Base-by-base conservation (phyloP, 2,329 filamentous ascomycete species). In the Massarina eburnea region DNA sequence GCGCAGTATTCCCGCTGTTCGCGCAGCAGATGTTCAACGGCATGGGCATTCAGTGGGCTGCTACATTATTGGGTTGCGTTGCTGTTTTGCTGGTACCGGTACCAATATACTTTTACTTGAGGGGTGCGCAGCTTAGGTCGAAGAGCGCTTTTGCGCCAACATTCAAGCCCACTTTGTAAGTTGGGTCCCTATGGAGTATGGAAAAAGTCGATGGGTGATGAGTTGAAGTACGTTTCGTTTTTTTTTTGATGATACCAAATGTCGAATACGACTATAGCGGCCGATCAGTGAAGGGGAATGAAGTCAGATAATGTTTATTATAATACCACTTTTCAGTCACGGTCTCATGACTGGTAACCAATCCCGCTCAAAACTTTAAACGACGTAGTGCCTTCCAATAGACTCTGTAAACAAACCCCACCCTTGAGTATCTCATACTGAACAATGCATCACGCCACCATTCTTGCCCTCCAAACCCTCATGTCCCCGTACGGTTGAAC, bases 21-120 rank as follows among this genome's bases (percentile, higher is more conserved):
- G 75, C 77, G 0, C 73, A 72, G 2, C 77, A 81, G 53, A 80
- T 81, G 79, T 80, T 80, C 54, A 48, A 79, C 19, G 75, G 74
- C 35, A 75, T 80, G 64, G 77, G 77, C 12, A 73, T 80, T 15
- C 59, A 78, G 37, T 78, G 70, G 64, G 73, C 73, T 1, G 59
- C 67, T 22, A 76, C 73, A 3, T 51, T 77, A 8, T 64, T 78
- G 1, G 75, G 75, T 2, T 72, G 66, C 36, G 54, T 78, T 8
- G 73, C 74, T 14, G 63, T 67, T 4, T 43, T 70, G 1, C 64
- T 77, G n/a, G 68, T 76, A 0, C 75, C 75, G 9, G 66, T 77
- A 15, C 75, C 73, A 0, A 52, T 76, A 5, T 62, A 71, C 50
- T 77, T 76, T 52, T 75, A 72, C 38, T 59, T 71, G 24, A 61